Base-by-base conservation (phyloP, 352 stramenopile genomes). In the Globisporangium sylvaticum region DNA sequence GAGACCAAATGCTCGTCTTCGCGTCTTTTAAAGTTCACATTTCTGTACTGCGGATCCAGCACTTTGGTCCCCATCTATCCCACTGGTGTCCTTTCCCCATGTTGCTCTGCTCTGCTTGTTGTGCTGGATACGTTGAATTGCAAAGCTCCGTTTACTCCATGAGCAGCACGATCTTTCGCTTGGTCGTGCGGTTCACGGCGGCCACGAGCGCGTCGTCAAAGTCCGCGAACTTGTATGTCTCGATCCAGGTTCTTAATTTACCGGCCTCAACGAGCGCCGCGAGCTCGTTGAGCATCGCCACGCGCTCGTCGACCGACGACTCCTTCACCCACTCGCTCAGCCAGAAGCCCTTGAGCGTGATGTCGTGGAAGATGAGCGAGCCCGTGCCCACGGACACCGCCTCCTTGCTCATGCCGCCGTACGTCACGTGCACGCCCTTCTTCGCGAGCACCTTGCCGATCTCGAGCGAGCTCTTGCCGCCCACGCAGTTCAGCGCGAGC, bases 261-360 rank as follows among this genome's bases (percentile, higher is more conserved):
- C 85, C 85, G 20, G 76, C 64, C 70, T 89, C 85, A 58, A 92
- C 68, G 42, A 94, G 78, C 15, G 62, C 65, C 25, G 85, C 83
- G 48, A 94, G 77, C 77, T 94, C 83, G 25, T 62, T 71, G 31
- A 94, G 77, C 83, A 94, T 91, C 56, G 74, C 74, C 39, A 71
- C 58, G 62, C 85, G 85, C 73, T 94, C 72, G 65, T 89, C 80
- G 12, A 83, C 73, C 18, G 66, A 79, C 66, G 83, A 71, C 58
- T 89, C 65, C 77, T 92, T 85, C 67, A 87, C 78, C 85, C 85
- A 94, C 74, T 94, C 77, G 72, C 86, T 92, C 57, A 95, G 79
- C 80, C 90, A 97, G 64, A 94, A 95, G 62, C 79, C 90, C 69
- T 88, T 89, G 65, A 96, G 83, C 73, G 84, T 89, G 58, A 97